Evolutionary conservation across 176 grass and related monocot species (phyloP), one percentile per base, ranked within the genome.

Genomic region (Bromus sterilis): DNA sequence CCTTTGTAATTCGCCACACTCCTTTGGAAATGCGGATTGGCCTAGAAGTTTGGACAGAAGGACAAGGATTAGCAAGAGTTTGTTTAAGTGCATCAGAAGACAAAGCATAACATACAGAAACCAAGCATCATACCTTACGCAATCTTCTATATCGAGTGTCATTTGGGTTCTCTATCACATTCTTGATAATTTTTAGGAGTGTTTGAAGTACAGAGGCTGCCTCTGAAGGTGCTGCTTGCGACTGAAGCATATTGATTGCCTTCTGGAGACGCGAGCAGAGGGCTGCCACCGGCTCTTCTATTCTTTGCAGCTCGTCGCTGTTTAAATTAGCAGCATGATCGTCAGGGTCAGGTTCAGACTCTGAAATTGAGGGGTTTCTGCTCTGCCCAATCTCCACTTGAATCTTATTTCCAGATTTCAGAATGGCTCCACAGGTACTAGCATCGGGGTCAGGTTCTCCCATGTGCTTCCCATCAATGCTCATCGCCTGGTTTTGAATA

Each of bases 161-260:
- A 65, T 88, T 81, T 37, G 96, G 96, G 55, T 95, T 85, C 16
- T 98, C 86, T 83, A 98, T 88, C 62, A 95, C 96, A 78, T 95
- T 98, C 87, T 89, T 93, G 67, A 98, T 93, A 29, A 98, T 93
- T 77, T 91, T 98, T 69, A 84, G 93, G 51, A 93, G 89, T 80
- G 96, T 95, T 84, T 95, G 88, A 80, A 99, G 79, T 56, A 71
- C 89, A 48, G 80, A 71, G 33, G 86, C 56, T 21, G 91, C 86
- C 86, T 99, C 87, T 74, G 24, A 32, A 71, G 96, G 82, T 67
- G 84, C 83, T 77, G 75, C 82, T 77, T 99, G 88, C 56, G 75
- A 91, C 78, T 80, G 73, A 39, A 95, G 87, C 66, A 87, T 87
- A 61, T 88, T 61, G 73, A 95, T 86, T 39, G 90, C 77, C 39